phyloP scores from a whole-genome alignment of 23 red algal genomes.

The Gracilaria domingensis region DNA sequence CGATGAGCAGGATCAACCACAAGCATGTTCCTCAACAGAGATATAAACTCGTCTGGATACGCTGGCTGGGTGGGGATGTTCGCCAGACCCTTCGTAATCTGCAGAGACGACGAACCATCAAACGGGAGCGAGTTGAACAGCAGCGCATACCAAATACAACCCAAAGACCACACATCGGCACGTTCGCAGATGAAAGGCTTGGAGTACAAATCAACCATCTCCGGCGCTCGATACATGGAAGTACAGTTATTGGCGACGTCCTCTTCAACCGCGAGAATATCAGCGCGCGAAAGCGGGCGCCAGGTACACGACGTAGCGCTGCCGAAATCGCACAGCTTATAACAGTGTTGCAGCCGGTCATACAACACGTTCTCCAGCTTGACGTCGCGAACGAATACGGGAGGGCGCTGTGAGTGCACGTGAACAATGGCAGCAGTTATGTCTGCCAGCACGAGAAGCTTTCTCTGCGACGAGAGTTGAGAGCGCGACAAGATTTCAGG shows the following conservation, averaged over 20 bases:
- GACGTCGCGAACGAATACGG: slow-evolving; percentile 84
- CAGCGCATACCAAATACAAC: slow-evolving; percentile 89
- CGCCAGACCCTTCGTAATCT: slow-evolving; percentile 62
- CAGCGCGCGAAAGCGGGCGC: slow-evolving; percentile 38
- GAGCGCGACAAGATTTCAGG: slow-evolving; percentile 46
- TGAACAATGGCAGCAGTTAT: slow-evolving; percentile 58
- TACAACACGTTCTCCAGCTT: slow-evolving; percentile 93
- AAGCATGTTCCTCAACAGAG: slow-evolving; percentile 72
- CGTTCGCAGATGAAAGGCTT: slow-evolving; percentile 53
- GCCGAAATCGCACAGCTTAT: slow-evolving; percentile 94
- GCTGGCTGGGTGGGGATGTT: slow-evolving; percentile 31
- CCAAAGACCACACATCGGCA: slow-evolving; percentile 93
- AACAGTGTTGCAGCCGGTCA: slow-evolving; percentile 51
- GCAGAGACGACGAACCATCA: slow-evolving; percentile 68
- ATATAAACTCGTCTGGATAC: slow-evolving; percentile 60
- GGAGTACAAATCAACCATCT: slow-evolving; percentile 52
- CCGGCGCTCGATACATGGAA: slow-evolving; percentile 71
- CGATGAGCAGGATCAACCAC: slow-evolving; percentile 57
- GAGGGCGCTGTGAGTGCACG: slow-evolving; percentile 72
- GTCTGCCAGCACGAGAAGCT: slow-evolving; percentile 52
- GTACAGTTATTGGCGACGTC: slow-evolving; percentile 68
- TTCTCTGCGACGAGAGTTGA: neutral
- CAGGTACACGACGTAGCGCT: slow-evolving; percentile 55
- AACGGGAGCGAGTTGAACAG: slow-evolving; percentile 77
- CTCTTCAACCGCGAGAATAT: slow-evolving; percentile 57